Base-by-base conservation (phyloP, 495 filamentous ascomycete genomes). In the Hypoxylon subgilvum region DNA sequence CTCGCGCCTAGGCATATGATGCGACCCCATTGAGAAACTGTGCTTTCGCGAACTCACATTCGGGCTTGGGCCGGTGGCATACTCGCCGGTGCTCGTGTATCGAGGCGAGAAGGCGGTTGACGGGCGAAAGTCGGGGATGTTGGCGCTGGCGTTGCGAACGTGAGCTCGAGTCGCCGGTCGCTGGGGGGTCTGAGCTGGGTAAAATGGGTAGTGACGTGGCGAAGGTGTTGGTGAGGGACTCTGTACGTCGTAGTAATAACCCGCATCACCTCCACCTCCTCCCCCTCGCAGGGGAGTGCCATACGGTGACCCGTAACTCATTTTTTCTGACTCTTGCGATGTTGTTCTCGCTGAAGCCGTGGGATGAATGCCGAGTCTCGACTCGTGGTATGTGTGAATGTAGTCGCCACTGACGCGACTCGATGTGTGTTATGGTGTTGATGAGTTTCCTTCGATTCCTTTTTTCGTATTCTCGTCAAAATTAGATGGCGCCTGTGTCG, bases 1-100 rank as follows among this genome's bases (percentile, higher is more conserved):
- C 73, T 79, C 77, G 71, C 68, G 73, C 70, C 57, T 64, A 55
- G 77, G 65, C 57, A 64, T 70, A 43, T 68, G 70, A 58, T 66
- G 72, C 65, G 78, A 75, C 61, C 73, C 67, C 46, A 65, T 68
- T 60, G 67, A 79, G 70, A 75, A 79, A 68, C 65, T 68, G 46
- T 70, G 73, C 69, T 79, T 79, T 70, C 77, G 78, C 71, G 76
- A 70, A 81, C 78, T 81, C 78, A 81, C 78, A 79, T 81, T 76
- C 67, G 74, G 68, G 62, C 56, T 70, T 68, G 56, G 65, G 68
- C 65, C 78, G 72, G 78, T 81, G 70, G 75, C 77, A 71, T 81
- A 81, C 49, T 82, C 68, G 69, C 82, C 82, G 63, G 79, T 81
- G 64, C 76, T 82, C 50, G 72, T 79, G 57, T 76, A 80, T 46